Evolutionary conservation across 2,329 filamentous ascomycete genomes (phyloP), one percentile per base, ranked within the genome.

Genomic region (Eutypella sp.): DNA sequence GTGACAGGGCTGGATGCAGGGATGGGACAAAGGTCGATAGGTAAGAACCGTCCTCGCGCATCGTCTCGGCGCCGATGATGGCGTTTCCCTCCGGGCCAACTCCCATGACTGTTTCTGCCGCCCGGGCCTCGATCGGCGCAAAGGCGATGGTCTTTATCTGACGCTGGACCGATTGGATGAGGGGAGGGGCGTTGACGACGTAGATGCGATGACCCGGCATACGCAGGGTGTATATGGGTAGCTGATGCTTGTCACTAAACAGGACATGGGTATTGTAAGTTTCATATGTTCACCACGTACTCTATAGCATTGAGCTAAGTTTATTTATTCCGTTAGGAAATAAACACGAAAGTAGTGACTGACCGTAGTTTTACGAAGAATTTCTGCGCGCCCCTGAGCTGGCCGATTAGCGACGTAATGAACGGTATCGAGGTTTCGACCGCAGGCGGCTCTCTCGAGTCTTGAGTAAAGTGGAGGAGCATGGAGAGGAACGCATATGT

Each of bases 201-300:
- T 55, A 57, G 3, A 57, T 36, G 1, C 48, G 49, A 10, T 16
- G 20, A 10, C 45, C 47, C 2, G 53, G 53, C 22, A 54, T 39
- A 1, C 48, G 40, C 2, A 55, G 19, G 0, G 54, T 52, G 27
- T 55, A 52, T 1, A 55, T 47, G 5, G 50, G 48, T 3, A 51
- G 19, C 4, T 49, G 45, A 39, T 48, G 40, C 15, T 43, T 44
- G 33, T 51, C 44, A 11, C 52, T 51, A 33, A 29, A 29, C 25
- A 29, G 40, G 40, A 42, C 15, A 25, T 7, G 20, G 8, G 31
- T 16, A 9, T 18, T 36, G 33, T 42, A 34, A 42, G 34, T 42
- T 37, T 25, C 42, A 46, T 44, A 47, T 31, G n/a, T n/a, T n/a
- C n/a, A n/a, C n/a, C n/a, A n/a, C n/a, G n/a, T n/a, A n/a, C n/a